Conservation (phyloP, 73 alveolate species). For the Paramecium biaurelia region DNA sequence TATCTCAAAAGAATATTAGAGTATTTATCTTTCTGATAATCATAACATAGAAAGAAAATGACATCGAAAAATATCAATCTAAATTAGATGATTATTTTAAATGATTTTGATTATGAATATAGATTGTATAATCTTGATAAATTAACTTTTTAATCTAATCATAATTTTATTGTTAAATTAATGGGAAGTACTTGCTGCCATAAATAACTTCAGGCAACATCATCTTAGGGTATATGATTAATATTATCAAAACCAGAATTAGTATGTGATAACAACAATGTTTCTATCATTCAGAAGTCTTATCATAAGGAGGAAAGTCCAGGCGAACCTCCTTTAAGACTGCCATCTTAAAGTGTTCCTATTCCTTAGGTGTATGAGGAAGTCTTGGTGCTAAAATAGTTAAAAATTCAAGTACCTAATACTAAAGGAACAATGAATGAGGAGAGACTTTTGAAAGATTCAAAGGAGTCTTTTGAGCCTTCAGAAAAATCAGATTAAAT, state of each 20-base stretch:
- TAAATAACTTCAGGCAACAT: background rate
- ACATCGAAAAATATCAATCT: background rate
- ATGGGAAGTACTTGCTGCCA: slow-evolving; percentile 34
- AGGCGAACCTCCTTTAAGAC: background rate
- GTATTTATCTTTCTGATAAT: background rate
- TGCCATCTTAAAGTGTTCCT: background rate
- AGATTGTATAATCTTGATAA: background rate
- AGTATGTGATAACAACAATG: background rate
- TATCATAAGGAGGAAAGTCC: background rate
- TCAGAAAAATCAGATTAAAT: background rate
- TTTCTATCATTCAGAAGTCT: background rate
- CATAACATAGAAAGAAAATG: background rate
- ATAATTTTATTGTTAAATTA: background rate
- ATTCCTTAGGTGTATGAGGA: background rate
- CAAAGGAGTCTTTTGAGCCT: background rate
- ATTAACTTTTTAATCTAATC: background rate
- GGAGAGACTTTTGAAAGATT: background rate
- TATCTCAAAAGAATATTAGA: background rate
- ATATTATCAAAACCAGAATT: background rate
- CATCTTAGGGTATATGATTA: background rate
- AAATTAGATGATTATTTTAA: background rate
- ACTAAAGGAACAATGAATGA: background rate
- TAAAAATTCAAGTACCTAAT: background rate
- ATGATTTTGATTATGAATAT: background rate
- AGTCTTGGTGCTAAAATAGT: background rate